Evolutionary conservation across 768 basidiomycete genomes (phyloP).

Genomic region (Hirschioporus abietinus): DNA sequence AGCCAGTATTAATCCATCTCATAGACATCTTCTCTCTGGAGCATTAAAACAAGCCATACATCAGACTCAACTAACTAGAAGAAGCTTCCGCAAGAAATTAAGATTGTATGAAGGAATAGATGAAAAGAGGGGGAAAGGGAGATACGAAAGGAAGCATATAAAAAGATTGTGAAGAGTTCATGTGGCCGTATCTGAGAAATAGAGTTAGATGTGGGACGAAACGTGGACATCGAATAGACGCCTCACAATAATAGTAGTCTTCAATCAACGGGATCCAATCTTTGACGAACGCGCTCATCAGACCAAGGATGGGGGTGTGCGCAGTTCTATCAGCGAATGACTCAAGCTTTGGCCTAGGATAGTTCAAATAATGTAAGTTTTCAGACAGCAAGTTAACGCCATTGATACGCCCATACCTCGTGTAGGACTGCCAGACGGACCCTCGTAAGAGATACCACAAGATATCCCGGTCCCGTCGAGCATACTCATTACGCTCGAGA

Average conservation of each 20-base stretch:
- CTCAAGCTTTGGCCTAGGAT: slow-evolving; percentile 68
- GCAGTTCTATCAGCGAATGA: slow-evolving; percentile 51
- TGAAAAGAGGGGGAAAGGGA: not conserved
- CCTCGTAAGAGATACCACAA: slow-evolving; percentile 84
- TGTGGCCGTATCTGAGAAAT: slow-evolving; percentile 2
- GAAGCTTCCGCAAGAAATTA: not conserved
- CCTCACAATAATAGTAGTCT: slow-evolving; percentile 88
- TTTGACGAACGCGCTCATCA: slow-evolving; percentile 63
- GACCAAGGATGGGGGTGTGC: slow-evolving; percentile 56
- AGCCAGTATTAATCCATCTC: not conserved
- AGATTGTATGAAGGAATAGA: not conserved
- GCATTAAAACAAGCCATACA: not conserved
- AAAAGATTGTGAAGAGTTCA: not conserved
- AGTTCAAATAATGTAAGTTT: not conserved
- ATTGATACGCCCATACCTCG: slow-evolving; percentile 41
- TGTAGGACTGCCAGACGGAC: slow-evolving; percentile 78
- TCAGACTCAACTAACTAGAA: not conserved
- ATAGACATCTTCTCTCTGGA: not conserved
- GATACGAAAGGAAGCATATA: not conserved
- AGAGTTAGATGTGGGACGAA: slow-evolving; percentile 1
- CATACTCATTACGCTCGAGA: slow-evolving; percentile 75
- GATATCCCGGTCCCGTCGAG: slow-evolving; percentile 75
- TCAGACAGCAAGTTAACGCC: not conserved
- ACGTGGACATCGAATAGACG: not conserved
- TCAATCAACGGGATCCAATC: slow-evolving; percentile 89